Evolutionary conservation across 2,329 filamentous ascomycete genomes (phyloP).

Genomic region (Colletotrichum tamarilloi): DNA sequence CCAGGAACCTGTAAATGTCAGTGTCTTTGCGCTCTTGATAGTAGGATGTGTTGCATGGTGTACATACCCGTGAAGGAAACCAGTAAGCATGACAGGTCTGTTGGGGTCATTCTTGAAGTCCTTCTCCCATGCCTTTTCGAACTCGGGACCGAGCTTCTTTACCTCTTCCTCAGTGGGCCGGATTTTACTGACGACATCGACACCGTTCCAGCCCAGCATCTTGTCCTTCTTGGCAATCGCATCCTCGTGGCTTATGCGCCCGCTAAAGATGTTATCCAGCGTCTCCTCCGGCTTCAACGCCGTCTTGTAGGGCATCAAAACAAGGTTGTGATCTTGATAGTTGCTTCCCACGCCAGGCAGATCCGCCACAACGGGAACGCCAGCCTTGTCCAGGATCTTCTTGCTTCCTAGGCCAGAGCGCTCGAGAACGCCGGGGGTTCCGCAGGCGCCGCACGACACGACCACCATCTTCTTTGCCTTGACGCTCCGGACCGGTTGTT

Average conservation of each 20-base stretch:
- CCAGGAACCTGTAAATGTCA: constrained; percentile 37
- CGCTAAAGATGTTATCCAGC: constrained; percentile 43
- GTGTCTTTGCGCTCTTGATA: not conserved
- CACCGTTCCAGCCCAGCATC: constrained; percentile 65
- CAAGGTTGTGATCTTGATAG: constrained; percentile 64
- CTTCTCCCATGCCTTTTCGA: constrained; percentile 60
- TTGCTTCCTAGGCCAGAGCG: constrained; percentile 61
- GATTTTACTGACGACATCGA: constrained; percentile 64
- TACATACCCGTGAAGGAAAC: constrained; percentile 37
- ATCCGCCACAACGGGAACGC: constrained; percentile 36
- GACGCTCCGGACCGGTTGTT: constrained; percentile 31
- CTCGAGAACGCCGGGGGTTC: constrained; percentile 60
- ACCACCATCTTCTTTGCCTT: constrained; percentile 60
- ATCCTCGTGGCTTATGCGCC: constrained; percentile 36
- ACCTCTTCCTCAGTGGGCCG: constrained; percentile 64
- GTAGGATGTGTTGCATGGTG: not conserved
- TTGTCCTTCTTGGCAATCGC: constrained; percentile 39
- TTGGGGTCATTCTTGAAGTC: constrained; percentile 54
- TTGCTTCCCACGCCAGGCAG: constrained; percentile 40
- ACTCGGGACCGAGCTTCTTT: constrained; percentile 59
- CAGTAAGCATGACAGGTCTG: constrained; percentile 41
- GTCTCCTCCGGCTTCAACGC: constrained; percentile 58
- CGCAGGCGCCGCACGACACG: constrained; percentile 53
- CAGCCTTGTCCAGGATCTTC: constrained; percentile 36
- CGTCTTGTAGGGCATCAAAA: constrained; percentile 62